A percentile compares a stretch with the other conserved stretches of the same genome.
These are phyloP conservation scores for Chaetothyriales sp. DNA, from an alignment of 2,329 filamentous ascomycete genomes.

Conservation along the genomic window DNA sequence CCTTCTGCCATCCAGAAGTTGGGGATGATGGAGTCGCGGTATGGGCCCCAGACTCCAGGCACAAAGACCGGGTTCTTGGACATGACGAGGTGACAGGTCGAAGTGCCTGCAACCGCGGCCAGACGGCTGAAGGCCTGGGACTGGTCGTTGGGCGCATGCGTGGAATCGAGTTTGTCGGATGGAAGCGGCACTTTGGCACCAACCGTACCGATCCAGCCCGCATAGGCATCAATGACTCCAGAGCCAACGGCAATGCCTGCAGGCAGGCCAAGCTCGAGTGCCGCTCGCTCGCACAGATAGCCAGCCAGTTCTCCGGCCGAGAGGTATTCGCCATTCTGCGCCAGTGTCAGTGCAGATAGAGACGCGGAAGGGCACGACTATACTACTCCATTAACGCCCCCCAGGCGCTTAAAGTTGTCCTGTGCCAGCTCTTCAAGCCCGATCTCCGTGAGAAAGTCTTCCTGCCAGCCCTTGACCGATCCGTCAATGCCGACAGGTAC, in stretches of 20 bases:
- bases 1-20: constrained; percentile 95
- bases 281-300: constrained; percentile 67
- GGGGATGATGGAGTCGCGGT: constrained; percentile 82
- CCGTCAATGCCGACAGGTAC: constrained; percentile 95
- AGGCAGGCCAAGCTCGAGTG: constrained; percentile 65
- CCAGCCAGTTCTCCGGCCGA: constrained; percentile 88
- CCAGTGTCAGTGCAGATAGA: constrained; percentile 1
- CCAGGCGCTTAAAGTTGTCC: constrained; percentile 83
- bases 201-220: constrained; percentile 98
- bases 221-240: constrained; percentile 95
- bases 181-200: constrained; percentile 78
- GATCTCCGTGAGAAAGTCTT: constrained; percentile 77
- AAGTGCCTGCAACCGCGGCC: constrained; percentile 88
- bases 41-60: constrained; percentile 90
- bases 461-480: constrained; percentile 95
- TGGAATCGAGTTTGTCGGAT: constrained; percentile 50
- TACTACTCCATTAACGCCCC: constrained; percentile 88
- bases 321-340: constrained; percentile 74
- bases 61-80: constrained; percentile 87
- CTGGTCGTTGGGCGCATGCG: constrained; percentile 64
- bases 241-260: constrained; percentile 84
- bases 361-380: constrained; percentile 34
- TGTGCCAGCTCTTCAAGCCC: constrained; percentile 71
- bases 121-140: constrained; percentile 83
- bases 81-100: constrained; percentile 94